Base-by-base conservation (phyloP, 495 filamentous ascomycete species). In the Trichodelitschia bisporula region DNA sequence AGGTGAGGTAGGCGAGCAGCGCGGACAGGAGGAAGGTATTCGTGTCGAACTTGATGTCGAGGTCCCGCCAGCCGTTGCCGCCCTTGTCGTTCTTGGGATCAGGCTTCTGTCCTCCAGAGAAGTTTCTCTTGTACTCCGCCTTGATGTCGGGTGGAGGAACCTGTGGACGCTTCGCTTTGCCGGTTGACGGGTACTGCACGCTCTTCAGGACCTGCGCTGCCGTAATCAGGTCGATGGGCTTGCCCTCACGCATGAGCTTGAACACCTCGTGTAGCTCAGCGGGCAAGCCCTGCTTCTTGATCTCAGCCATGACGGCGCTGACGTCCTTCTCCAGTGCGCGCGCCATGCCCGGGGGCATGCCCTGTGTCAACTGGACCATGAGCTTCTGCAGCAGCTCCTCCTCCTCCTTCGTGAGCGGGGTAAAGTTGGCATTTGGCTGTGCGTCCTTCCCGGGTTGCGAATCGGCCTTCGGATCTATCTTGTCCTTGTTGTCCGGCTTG, bases 1-100 rank as follows among this genome's bases (percentile, higher is more conserved):
- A 71, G 32, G 64, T 40, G 28, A 71, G 53, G 41, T 72, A 83
- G 5, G 68, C 51, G 4, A 74, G 43, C 32, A 82, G 53, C 4
- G 61, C 47, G 26, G 58, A 55, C 8, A 66, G 44, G 12, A 73
- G 37, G 36, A 69, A 54, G 11, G 62, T 62, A 25, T 48, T 49
- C 20, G 56, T 53, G 47, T 75, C 69, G 33, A 72, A 41, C 27
- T 60, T 59, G 43, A 69, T 51, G 23, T 64, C 56, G 0, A 55
- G 40, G n/a, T 42, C 49, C 19, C 42, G 38, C 26, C 15, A 36
- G 30, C 27, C 43, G 33, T 47, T 34, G 36, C 46, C 36, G 10
- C 9, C 9, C 29, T 21, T 4, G 15, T 18, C 15, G 29, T 61
- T 46, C 18, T 42, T 36, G 4, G 32, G 29, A 27, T 47, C 31